These are phyloP conservation scores for Saccharomycopsis amapae DNA, from an alignment of 805 yeast species.

Conservation along the genomic window DNA sequence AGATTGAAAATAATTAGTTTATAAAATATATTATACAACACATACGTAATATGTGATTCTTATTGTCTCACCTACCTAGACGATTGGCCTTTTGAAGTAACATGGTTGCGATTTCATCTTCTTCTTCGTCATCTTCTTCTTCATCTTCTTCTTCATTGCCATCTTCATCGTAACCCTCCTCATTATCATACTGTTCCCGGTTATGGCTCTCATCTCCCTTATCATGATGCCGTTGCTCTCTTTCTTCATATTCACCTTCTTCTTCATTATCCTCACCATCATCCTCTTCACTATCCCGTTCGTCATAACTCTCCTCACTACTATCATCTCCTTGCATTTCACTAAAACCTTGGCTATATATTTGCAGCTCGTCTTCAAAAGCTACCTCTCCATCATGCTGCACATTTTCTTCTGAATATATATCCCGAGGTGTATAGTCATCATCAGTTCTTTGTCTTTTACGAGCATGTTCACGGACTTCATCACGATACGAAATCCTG, in stretches of 20 bases:
- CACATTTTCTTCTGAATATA: background rate
- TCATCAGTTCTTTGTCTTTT: background rate
- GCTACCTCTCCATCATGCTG: background rate
- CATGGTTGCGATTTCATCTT: constrained; percentile 6
- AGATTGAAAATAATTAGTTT: too few relatives aligned
- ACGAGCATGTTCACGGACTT: background rate
- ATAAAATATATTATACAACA: too few relatives aligned
- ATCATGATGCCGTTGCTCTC: background rate
- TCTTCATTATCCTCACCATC: constrained; percentile 3
- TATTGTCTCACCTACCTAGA: constrained; percentile 3
- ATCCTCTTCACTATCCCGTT: too few relatives aligned
- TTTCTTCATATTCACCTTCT: constrained; percentile 15
- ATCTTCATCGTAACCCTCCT: constrained; percentile 21
- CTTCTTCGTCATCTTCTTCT: constrained; percentile 12
- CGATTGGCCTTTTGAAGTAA: background rate
- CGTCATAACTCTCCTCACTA: constrained; percentile 1
- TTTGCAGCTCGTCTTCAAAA: background rate
- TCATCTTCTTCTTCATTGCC: constrained; percentile 23
- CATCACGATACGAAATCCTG: too few relatives aligned
- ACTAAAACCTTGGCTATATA: constrained; percentile 1
- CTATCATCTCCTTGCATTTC: constrained; percentile 14
- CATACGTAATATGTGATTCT: constrained; percentile 3
- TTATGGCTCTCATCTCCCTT: too few relatives aligned
- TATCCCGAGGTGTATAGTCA: too few relatives aligned
- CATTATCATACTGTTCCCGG: constrained; percentile 17